Evolutionary conservation across 768 basidiomycete species (phyloP), one percentile per base, ranked within the genome.

Genomic region (Leccinum pellstonianum): DNA sequence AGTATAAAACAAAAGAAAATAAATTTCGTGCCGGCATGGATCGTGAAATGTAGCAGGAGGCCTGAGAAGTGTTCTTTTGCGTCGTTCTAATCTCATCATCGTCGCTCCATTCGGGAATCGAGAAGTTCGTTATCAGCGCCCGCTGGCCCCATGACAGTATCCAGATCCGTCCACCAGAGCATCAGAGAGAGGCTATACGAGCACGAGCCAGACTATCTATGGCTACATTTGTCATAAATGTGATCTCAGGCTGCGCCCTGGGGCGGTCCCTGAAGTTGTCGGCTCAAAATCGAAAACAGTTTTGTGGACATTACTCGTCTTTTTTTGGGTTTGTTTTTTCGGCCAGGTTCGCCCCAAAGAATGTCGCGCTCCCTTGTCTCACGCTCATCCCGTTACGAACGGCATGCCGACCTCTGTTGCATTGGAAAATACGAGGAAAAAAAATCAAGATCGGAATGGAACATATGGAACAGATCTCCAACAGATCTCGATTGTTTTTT

Each of bases 41-140:
- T 47, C 25, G 19, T n/a, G 35, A 37, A 53, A 37, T 35, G 52
- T 35, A 11, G 35, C 27, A n/a, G 49, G 27, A 25, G 23, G 17
- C 27, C 49, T 17, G 49, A 50, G 27, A 21, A 37, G 14, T 12
- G 52, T 33, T n/a, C 25, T 27, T 51, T 41, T 52, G 47, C 14
- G 29, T 41, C 31, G 38, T 35, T 63, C 65, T 49, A 48, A 68
- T 68, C 63, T 54, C 65, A 62, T 53, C 63, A 61, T 57, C 50
- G 52, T 54, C 17, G 43, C 54, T 53, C 49, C 56, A 55, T 55
- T 57, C 52, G 17, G 56, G 52, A 55, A 14, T 19, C 23, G 19
- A 55, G 43, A 46, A 35, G 35, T n/a, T 51, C 54, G 51, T 43
- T 38, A 49, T 63, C 54, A 17, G 21, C 35, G 37, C 54, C 37